Evolutionary conservation across 192 early-diverging fungal genomes (phyloP), one percentile per base, ranked within the genome.

Genomic region (Backusella sp.): DNA sequence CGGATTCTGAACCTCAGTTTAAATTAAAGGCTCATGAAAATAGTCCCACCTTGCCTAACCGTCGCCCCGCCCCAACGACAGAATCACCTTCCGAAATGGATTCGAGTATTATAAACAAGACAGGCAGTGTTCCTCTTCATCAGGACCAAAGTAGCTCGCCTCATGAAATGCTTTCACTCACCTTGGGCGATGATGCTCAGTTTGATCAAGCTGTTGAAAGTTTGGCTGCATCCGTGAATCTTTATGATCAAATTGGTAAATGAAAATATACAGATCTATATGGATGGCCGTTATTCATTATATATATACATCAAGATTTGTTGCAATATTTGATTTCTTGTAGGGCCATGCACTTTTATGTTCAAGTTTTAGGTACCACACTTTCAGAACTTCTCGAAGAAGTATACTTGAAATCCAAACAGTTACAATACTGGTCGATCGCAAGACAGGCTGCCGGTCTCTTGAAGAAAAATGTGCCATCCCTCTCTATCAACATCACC

Each of bases 401-500:
- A 78, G 91, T 96, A 15, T 96, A 96, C 76, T 81, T 86, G 65
- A 94, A 94, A 73, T 92, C 92, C 4, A 88, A 91, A 67, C 82
- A 88, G 53, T 75, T 91, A 11, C 88, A 90, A 56, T 83, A 88
- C 36, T 96, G 94, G 94, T 88, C 85, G 35, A 91, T 94, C 49
- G 92, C 93, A 21, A 88, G 94, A 39, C 92, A 93, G 69, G 88
- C 90, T 15, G 94, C 94, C 23, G 93, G 93, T 8, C 70, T 94
- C 19, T 82, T 94, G 49, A 82, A 87, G 28, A 96, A 96, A 81
- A 87, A 88, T 44, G 91, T 94, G 62, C 91, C 91, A 70, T 89
- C 86, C 7, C 83, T 96, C 26, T 91, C 92, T 4, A 90, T 91
- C 81, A 92, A 93, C 73, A 87, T 96, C 30, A 86, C 92, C 11